A percentile compares a stretch with the other conserved stretches of the same genome.
Conservation (phyloP, 2,329 filamentous ascomycete genomes). For the Exophiala sp. region DNA sequence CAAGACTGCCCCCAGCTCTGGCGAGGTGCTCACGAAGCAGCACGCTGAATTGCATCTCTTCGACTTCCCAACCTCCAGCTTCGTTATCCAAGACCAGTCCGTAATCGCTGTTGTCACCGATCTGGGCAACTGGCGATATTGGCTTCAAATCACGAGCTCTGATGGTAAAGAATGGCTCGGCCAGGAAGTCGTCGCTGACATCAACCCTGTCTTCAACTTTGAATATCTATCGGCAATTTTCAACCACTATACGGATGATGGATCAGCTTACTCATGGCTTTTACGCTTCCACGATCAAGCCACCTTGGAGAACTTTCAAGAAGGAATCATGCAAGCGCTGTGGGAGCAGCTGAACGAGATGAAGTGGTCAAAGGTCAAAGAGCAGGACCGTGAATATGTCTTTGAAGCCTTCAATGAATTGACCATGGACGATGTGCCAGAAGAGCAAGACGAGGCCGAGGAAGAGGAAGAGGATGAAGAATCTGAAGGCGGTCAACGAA, state of each 20-base stretch:
- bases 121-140: conserved; percentile 89
- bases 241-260: conserved; percentile 88
- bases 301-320: conserved; percentile 80
- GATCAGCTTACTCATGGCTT: conserved; percentile 91
- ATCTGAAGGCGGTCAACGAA: conserved; percentile 62
- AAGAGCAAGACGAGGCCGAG: conserved; percentile 56
- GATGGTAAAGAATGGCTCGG: conserved; percentile 79
- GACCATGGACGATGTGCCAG: conserved; percentile 75
- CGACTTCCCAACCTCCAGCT: conserved; percentile 82
- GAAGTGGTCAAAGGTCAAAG: conserved; percentile 92
- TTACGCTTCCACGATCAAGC: conserved; percentile 83
- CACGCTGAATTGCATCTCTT: conserved; percentile 86
- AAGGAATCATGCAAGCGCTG: conserved; percentile 88
- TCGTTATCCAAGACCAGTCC: conserved; percentile 71
- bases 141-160: conserved; percentile 76
- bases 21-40: conserved; percentile 71
- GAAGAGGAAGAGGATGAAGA: conserved; percentile 60
- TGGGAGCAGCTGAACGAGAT: conserved; percentile 95
- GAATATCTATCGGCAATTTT: conserved; percentile 99
- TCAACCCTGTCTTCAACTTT: conserved; percentile 98
- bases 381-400: conserved; percentile 89
- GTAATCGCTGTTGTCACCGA: conserved; percentile 80
- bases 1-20: conserved; percentile 60
- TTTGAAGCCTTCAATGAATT: conserved; percentile 93
- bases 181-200: conserved; percentile 78